Evolutionary conservation across 108 stramenopile genomes (phyloP), one percentile per base, ranked within the genome.

Genomic region (Skeletonema potamos): DNA sequence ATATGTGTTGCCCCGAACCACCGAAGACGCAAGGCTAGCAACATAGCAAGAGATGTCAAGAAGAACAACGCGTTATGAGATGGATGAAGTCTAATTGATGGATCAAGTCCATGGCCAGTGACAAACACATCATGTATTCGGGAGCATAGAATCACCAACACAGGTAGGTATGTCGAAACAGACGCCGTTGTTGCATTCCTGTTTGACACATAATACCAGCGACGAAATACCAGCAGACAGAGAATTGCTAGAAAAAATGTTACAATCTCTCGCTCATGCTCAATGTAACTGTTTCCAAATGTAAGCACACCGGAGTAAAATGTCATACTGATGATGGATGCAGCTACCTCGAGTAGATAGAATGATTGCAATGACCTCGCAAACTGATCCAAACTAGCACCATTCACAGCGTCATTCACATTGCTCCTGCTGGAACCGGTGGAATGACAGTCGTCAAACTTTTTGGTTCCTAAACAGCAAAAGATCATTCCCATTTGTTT

Each of bases 241-340:
- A 91, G 62, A 11, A 86, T 70, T 3, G 83, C 62, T 10, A 95
- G 61, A 60, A 78, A 82, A 67, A 84, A 95, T 74, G 84, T 82
- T 9, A 87, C 77, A 46, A 89, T 85, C 10, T 68, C 58, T 61
- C 86, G 69, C 72, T 92, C 93, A 20, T 65, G 44, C 5, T 77
- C 72, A 59, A 93, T 93, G 67, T 93, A 93, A 64, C 90, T 91
- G 76, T 90, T 90, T 48, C 85, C 83, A 64, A 91, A 89, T 4
- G 92, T 89, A 29, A 94, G 82, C 34, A 89, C 32, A n/a, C 76
- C 88, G 67, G 86, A 82, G 7, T 82, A 80, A 37, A 90, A 92
- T 11, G 85, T 58, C 43, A 90, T 80, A 65, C 87, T 83, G 7
- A 84, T 54, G 2, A 72, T 26, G 32, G 84, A 41, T 13, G 84